Evolutionary conservation across 2,329 filamentous ascomycete species (phyloP), one percentile per base, ranked within the genome.

Genomic region (Metarhizium rileyi): DNA sequence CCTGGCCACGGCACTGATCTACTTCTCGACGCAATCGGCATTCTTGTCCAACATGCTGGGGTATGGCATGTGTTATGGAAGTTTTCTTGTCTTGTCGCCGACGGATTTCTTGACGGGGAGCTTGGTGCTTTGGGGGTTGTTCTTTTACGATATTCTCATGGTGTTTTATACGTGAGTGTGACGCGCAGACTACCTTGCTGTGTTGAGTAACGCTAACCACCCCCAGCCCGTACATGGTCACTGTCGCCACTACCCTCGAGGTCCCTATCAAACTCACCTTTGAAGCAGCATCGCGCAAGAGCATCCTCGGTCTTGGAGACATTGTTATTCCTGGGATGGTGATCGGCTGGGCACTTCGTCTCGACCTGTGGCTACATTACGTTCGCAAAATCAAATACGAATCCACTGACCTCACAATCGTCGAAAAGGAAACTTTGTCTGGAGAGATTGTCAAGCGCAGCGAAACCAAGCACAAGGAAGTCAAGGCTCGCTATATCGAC

Each of bases 121-220:
- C 6, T 66, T 90, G 41, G 82, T 97, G 9, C 73, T 97, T 1
- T 70, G 74, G 9, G 87, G 85, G 0, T 73, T 97, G 1, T 97
- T 97, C 70, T 81, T 95, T 61, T 98, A 98, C 62, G 91, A 98
- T 63, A 91, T 98, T 45, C 83, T 93, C 65, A 90, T 91, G 75
- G 87, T 93, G 5, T 93, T 93, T 63, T 93, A 86, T 63, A 90
- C 86, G 71, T 83, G 63, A 67, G 79, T 73, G 30, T 33, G 30
- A 10, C 16, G 9, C 12, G 12, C 30, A 12, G 30, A 16, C 30
- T 5, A n/a, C 12, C 30, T 33, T 3, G 30, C 10, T 33, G 1
- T n/a, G 1, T 12, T 20, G 35, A 38, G 3, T 9, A 7, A 38
- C 18, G 40, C 47, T 50, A 18, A 33, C 43, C 1, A n/a, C 5